Base-by-base conservation (phyloP, 805 yeast genomes). In the Wickerhamiella cacticola region DNA sequence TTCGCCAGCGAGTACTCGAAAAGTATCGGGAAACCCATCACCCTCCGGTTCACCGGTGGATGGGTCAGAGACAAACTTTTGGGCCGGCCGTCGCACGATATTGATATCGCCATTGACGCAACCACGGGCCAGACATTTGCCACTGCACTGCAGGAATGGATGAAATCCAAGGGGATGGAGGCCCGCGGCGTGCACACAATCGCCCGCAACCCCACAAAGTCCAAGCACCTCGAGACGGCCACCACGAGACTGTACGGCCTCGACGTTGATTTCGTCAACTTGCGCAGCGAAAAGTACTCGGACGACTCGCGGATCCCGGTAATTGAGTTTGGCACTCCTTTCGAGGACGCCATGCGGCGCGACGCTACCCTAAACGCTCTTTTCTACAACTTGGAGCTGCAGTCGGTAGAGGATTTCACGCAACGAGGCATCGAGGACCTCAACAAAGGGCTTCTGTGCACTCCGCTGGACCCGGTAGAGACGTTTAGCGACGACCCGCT, bases 1-100 rank as follows among this genome's bases (percentile, higher is more conserved):
- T 67, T 62, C 45, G 58, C 65, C 18, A 36, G 41, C 12, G 57
- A 57, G 41, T 57, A 55, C 46, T 55, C 53, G 13, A 41, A 7
- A 41, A 51, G 23, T 39, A 60, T 48, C 21, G 54, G 34, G 22
- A 55, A 48, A 16, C 41, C 5, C 50, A 60, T 80, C 8, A 79
- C 73, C 39, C 69, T 83, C 12, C 64, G 98, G 51, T 83, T 92
- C 55, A 88, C 96, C 0, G 98, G 98, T 29, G 98, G 98, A 0
- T 89, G 98, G 98, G 98, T 92, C 2, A 73, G 98, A 56, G 98
- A 92, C 63, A 92, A 92, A 65, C 68, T 92, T 24, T 68, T 92
- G 25, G 94, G 95, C 0, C 71, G 73, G 41, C 77, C 76, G 19
- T 79, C 89, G 36, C 79, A 89, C 59, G 99, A 92, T 62, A 69